Base-by-base conservation (phyloP, 352 stramenopile genomes). In the Discostella stelligera region DNA sequence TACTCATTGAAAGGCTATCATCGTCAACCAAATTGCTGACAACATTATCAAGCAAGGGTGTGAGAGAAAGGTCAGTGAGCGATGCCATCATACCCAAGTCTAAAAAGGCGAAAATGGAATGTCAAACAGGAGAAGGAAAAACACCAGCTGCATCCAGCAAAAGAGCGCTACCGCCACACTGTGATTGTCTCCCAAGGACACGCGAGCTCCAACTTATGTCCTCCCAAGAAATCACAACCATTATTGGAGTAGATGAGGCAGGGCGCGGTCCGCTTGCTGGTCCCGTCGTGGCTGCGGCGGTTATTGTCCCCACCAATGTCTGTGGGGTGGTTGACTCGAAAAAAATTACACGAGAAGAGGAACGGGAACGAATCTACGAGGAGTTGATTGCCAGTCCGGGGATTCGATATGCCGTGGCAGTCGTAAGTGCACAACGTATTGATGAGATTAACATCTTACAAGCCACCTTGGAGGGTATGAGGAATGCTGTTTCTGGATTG, bases 391-490 rank as follows among this genome's bases (percentile, higher is more conserved):
- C 80, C 0, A 77, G 63, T 56, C 88, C 89, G 14, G 78, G 82
- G 16, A 82, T 98, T 61, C 79, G 87, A n/a, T 98, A 94, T 82
- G 94, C 93, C 0, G 93, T 98, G 8, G 79, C 80, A 44, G 66
- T 94, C 37, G 73, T 93, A 0, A 86, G 89, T 76, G 85, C 89
- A 8, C 79, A 93, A 64, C 84, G 92, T 3, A 99, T 99, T 85
- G 97, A 99, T 84, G 92, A 98, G 88, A 97, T 99, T 74, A 99
- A 99, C 84, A 99, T 99, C 82, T 86, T 99, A 30, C 96, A 99
- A 90, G 96, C 97, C 16, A 98, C 96, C 13, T 86, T 99, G 46
- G 90, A 98, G 77, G 96, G 90, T 10, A 99, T 99, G 97, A 83
- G 83, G 56, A 92, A 96, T 72, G 94, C 85, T 11, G 74, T 83